Base-by-base conservation (phyloP, 306 rosid genomes). In the Gastrolobium villosum region DNA sequence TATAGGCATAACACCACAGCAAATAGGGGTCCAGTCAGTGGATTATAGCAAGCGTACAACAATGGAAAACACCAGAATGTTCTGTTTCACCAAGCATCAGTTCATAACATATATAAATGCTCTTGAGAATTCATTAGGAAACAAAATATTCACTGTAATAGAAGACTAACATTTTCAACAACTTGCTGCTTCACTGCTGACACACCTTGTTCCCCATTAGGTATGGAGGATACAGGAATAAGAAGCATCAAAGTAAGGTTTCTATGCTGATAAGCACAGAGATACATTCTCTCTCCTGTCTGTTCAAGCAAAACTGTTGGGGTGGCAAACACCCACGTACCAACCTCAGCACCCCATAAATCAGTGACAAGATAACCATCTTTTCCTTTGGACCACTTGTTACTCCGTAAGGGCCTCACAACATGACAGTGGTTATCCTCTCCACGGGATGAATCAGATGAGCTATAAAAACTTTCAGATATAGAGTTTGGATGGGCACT, bases 331-430 rank as follows among this genome's bases (percentile, higher is more conserved):
- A 75, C 78, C 83, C 87, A 83, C 0, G 85, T 83, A 45, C 92
- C 89, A 82, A 91, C 77, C 83, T 91, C 98, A 70, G 84, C 87
- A 61, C 99, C 97, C 99, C 98, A 95, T 70, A 93, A 85, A 87
- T 95, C 99, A 81, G 94, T 91, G 82, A 86, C 91, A 81, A 95
- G 94, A 86, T 88, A 95, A 52, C 97, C 96, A 70, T 93, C 96
- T 79, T 90, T 93, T 74, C 98, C 99, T 81, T 86, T 95, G 62
- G 97, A 88, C 99, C 99, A 95, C 82, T 89, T 95, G 56, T 87
- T 88, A 56, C 66, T 89, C 84, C 85, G 88, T 78, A 95, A 90
- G 74, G 97, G 98, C 56, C 97, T 88, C 76, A 86, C 90, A 67
- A 90, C 86, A 73, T 34, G 86, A 82, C 83, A 68, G 49, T 80